A percentile compares a stretch with the other conserved stretches of the same genome.
Evolutionary conservation across 2,329 filamentous ascomycete species (phyloP).

Genomic region (Aureobasidium musti): DNA sequence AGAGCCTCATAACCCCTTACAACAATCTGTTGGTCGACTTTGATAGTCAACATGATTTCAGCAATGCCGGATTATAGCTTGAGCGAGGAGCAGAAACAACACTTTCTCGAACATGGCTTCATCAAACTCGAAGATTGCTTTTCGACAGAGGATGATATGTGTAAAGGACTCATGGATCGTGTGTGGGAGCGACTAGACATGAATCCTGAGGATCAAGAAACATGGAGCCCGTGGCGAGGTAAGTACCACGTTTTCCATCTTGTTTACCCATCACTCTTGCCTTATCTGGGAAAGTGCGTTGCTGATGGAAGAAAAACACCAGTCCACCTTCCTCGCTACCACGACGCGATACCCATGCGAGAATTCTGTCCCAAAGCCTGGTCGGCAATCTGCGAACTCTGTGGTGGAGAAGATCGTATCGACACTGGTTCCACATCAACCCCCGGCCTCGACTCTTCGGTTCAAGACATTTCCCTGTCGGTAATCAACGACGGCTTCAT

Average conservation of each 20-base stretch:
- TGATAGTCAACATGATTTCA: background rate
- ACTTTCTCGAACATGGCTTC: conserved; percentile 59
- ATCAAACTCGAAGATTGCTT: conserved; percentile 58
- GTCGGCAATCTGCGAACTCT: conserved; percentile 65
- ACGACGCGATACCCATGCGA: conserved; percentile 1
- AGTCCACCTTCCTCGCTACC: conserved; percentile 41
- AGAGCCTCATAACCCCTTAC: no score
- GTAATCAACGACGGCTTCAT: conserved; percentile 67
- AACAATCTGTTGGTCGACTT: no score
- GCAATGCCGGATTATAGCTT: conserved; percentile 37
- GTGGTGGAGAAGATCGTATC: conserved; percentile 63
- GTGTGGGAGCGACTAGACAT: conserved; percentile 68
- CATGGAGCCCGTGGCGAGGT: conserved; percentile 63
- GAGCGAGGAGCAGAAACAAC: conserved; percentile 51
- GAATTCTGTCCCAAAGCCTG: conserved; percentile 66
- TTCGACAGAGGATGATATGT: conserved; percentile 49
- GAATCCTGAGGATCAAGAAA: conserved; percentile 63
- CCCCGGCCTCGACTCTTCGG: background rate
- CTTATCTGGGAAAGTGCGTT: no score
- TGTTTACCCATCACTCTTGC: background rate
- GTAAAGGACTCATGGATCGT: conserved; percentile 34
- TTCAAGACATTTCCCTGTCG: background rate
- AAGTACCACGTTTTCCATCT: conserved; percentile 34
- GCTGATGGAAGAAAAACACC: conserved; percentile 53
- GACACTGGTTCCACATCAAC: conserved; percentile 47